Base-by-base conservation (phyloP, 345 rosid species). In the Bruguiera sexangula region DNA sequence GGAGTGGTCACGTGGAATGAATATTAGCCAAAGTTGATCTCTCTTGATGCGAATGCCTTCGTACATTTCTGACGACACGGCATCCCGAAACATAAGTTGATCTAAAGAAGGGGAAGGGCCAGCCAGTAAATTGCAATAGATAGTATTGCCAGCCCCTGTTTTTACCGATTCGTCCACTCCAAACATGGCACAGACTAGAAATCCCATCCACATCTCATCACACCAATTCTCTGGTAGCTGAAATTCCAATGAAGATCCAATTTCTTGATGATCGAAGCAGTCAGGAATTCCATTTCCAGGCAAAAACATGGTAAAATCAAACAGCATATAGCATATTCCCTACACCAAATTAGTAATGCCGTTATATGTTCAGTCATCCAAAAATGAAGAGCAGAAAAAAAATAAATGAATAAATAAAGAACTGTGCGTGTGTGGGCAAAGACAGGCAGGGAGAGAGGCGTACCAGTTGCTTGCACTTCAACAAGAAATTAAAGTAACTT, bases 211-310 rank as follows among this genome's bases (percentile, higher is more conserved):
- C 32, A 9, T 52, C 32, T 51, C 39, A 51, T 1, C 54, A 6
- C 26, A 61, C 73, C 61, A 53, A 26, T 32, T 46, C 52, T 58
- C 53, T 31, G 73, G 67, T 22, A 61, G 53, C 67, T 70, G 65
- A 39, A 69, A 6, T 20, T 36, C 36, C 16, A 34, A 13, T 24
- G 54, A 36, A 21, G 36, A 31, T 5, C 67, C 60, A 3, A 62
- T 24, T 2, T 51, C 36, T 6, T 24, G 22, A 34, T 53, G 32
- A 31, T 62, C 51, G 66, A 62, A 70, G 60, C 67, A 70, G 11
- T 15, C 73, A 8, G 53, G 73, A n/a, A 62, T 43, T 51, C 52
- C 52, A 24, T 34, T 51, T 62, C 67, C 67, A 52, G 61, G 65
- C 50, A 59, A 60, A 60, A 58, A 48, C 65, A 69, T 60, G 0